These are phyloP conservation scores for Noccaea caerulescens DNA, from an alignment of 345 rosid genomes.

Conservation along the genomic window DNA sequence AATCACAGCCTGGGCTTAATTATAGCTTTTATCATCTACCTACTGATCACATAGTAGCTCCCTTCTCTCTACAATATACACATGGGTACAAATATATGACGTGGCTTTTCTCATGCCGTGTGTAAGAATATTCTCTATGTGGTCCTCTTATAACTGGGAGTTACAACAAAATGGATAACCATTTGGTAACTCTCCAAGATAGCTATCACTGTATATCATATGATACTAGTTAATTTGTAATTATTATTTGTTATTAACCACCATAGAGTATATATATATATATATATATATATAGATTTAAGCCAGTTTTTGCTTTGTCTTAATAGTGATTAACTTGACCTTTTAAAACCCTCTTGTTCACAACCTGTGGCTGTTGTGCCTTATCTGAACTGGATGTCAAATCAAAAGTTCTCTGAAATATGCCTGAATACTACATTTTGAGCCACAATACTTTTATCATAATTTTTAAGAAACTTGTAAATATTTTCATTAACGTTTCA, in stretches of 20 bases:
- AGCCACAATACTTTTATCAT: not conserved
- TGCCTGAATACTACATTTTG: not conserved
- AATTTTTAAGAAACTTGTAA: not conserved
- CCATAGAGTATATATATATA: not conserved
- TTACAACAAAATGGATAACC: not conserved
- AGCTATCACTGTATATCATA: not conserved
- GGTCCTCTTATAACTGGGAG: not conserved
- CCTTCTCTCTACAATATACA: not conserved
- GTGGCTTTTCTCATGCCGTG: slow-evolving; percentile 17
- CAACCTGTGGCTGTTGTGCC: not conserved
- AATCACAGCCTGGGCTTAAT: slow-evolving; percentile 32
- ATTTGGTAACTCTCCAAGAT: slow-evolving; percentile 19
- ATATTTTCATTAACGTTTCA: not conserved
- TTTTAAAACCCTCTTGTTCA: not conserved
- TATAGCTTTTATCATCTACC: slow-evolving; percentile 4
- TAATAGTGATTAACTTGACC: slow-evolving; percentile 1
- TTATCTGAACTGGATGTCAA: not conserved
- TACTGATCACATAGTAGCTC: slow-evolving; percentile 17
- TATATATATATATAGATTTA: not conserved
- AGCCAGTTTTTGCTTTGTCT: not conserved
- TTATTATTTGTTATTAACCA: not conserved
- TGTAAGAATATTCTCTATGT: slow-evolving; percentile 17
- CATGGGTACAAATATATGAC: not conserved
- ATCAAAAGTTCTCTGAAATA: not conserved
- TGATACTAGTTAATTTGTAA: not conserved